Evolutionary conservation across 75 land plant genomes (phyloP).

Genomic region (Cupressus sempervirens): DNA sequence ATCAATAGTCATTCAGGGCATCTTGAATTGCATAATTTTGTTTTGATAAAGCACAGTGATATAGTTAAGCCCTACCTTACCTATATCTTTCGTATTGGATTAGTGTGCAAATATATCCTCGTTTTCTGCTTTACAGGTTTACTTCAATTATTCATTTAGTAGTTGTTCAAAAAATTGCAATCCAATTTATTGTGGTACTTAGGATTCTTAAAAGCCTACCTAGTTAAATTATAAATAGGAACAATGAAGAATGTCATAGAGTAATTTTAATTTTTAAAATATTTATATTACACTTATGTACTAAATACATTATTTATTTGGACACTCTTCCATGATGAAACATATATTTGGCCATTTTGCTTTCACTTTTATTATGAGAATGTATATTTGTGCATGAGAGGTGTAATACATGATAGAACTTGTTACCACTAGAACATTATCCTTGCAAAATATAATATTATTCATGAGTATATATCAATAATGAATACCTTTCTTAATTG

Average conservation of each 20-base stretch:
- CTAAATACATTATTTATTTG: neutral
- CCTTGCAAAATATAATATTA: neutral
- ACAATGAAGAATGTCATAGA: neutral
- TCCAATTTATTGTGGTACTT: neutral
- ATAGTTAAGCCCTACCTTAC: neutral
- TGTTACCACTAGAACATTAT: neutral
- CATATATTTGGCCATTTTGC: neutral
- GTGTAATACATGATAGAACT: slow-evolving; percentile 3
- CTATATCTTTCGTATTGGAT: neutral
- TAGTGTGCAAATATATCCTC: neutral
- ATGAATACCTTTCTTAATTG: slow-evolving; percentile 68
- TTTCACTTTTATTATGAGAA: neutral
- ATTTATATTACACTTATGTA: neutral
- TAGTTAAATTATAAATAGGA: neutral
- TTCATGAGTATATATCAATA: neutral
- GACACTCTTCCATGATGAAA: neutral
- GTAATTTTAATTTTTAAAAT: neutral
- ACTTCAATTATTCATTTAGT: neutral
- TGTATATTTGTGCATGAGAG: neutral
- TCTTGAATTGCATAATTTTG: neutral
- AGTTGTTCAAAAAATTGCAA: neutral
- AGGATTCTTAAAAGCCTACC: neutral
- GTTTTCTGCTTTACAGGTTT: neutral
- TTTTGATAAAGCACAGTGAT: neutral
- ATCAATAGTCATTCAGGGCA: neutral